Conservation (phyloP, 352 stramenopile genomes). For the Globisporangium cederbergense region DNA sequence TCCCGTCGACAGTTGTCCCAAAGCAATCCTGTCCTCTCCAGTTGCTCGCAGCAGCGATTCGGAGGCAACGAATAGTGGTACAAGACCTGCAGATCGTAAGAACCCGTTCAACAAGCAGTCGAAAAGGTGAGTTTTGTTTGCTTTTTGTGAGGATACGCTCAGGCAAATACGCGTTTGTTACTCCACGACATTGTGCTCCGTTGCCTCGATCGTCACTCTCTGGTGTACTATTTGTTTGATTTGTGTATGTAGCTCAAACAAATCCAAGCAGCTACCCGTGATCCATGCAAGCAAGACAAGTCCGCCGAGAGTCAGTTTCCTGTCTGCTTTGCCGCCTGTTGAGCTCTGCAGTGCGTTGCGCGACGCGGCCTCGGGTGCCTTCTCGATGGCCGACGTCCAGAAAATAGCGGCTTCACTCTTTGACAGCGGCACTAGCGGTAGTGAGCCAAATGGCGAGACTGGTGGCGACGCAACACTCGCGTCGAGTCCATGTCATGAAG, state of each 20-base stretch:
- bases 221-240: neutral
- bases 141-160: neutral
- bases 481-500: neutral
- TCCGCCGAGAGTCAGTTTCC: neutral
- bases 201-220: neutral
- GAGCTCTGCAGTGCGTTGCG: neutral
- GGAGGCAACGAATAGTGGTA: neutral
- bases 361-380: neutral
- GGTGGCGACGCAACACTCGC: neutral
- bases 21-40: slow-evolving; percentile 10
- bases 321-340: neutral
- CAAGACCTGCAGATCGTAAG: neutral
- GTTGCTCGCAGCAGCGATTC: neutral
- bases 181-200: neutral
- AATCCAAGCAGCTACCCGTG: neutral
- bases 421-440: neutral
- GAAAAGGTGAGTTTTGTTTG: slow-evolving; percentile 1
- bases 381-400: neutral
- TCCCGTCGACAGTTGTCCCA: neutral
- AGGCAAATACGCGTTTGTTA: neutral
- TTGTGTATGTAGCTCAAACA: neutral
- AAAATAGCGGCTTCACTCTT: neutral
- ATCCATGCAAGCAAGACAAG: neutral
- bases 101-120: neutral
- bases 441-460: neutral